phyloP scores from a whole-genome alignment of 2,329 filamentous ascomycete genomes.

The Emmonsiellopsis sp. region DNA sequence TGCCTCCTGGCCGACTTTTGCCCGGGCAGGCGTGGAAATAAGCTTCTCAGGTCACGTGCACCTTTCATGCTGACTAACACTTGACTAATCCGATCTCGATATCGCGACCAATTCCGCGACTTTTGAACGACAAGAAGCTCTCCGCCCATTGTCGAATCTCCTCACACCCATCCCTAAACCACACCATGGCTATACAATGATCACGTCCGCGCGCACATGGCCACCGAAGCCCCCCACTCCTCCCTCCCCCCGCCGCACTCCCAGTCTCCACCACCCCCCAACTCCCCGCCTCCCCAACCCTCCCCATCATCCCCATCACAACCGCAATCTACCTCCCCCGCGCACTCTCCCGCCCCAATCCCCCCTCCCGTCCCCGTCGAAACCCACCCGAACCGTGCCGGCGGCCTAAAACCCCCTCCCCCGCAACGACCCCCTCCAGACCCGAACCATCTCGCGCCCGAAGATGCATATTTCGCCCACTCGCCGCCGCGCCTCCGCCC shows the following conservation, averaged over 20 bases:
- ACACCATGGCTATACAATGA: slow-evolving; percentile 6
- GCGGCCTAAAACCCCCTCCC: slow-evolving; percentile 21
- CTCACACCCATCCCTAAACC: too few species aligned
- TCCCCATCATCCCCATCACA: not conserved
- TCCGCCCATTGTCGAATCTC: too few species aligned
- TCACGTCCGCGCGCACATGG: not conserved
- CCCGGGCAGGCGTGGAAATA: too few species aligned
- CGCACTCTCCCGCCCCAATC: slow-evolving; percentile 24
- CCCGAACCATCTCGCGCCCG: slow-evolving; percentile 65
- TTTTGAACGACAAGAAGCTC: too few species aligned
- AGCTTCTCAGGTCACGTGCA: too few species aligned
- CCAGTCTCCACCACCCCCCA: not conserved
- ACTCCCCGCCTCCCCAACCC: not conserved
- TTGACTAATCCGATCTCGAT: too few species aligned
- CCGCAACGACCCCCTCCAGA: slow-evolving; percentile 38
- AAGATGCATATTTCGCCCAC: slow-evolving; percentile 66
- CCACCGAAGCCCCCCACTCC: not conserved
- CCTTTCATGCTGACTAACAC: too few species aligned
- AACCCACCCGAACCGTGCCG: slow-evolving; percentile 36
- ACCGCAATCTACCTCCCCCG: slow-evolving; percentile 17
- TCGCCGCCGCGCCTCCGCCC: slow-evolving; percentile 50
- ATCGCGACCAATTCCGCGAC: too few species aligned
- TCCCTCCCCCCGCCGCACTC: not conserved
- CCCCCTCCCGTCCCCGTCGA: slow-evolving; percentile 39
- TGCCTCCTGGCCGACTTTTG: too few species aligned